phyloP scores from a whole-genome alignment of 2,329 filamentous ascomycete genomes.

The Xylariomycetidae sp. region DNA sequence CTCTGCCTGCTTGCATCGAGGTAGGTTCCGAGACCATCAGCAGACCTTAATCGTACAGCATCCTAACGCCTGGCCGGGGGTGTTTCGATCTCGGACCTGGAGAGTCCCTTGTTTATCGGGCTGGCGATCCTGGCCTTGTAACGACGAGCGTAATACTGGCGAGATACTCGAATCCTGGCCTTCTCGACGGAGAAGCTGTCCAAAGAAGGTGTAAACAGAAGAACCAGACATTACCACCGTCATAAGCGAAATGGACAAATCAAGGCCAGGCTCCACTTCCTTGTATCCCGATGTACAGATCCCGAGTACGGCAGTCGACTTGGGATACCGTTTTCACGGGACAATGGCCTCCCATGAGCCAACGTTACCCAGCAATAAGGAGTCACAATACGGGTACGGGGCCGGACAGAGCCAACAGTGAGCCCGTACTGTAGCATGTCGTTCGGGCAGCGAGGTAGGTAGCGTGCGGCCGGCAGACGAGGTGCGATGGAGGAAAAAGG shows the following conservation, averaged over 20 bases:
- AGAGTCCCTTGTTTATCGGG: neutral
- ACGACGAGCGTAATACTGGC: no score
- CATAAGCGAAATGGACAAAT: conserved; percentile 6
- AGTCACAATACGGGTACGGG: no score
- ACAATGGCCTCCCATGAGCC: no score
- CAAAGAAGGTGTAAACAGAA: conserved; percentile 5
- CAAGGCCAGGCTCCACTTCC: no score
- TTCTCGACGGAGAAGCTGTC: conserved; percentile 11
- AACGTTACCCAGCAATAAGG: no score
- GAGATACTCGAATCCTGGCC: no score
- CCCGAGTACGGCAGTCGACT: no score
- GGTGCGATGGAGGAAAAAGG: neutral
- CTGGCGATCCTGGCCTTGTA: no score
- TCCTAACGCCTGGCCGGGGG: neutral
- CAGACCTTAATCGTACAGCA: neutral
- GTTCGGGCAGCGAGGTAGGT: neutral
- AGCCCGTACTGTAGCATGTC: neutral
- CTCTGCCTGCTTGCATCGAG: no score
- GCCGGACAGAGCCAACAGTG: neutral
- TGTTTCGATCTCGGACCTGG: neutral
- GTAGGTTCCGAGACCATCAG: neutral
- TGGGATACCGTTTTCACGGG: no score
- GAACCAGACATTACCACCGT: conserved; percentile 6
- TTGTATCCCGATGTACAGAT: no score
- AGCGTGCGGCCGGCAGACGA: neutral